Base-by-base conservation (phyloP, 2,329 filamentous ascomycete genomes). In the Reticulascus tulasneorum region DNA sequence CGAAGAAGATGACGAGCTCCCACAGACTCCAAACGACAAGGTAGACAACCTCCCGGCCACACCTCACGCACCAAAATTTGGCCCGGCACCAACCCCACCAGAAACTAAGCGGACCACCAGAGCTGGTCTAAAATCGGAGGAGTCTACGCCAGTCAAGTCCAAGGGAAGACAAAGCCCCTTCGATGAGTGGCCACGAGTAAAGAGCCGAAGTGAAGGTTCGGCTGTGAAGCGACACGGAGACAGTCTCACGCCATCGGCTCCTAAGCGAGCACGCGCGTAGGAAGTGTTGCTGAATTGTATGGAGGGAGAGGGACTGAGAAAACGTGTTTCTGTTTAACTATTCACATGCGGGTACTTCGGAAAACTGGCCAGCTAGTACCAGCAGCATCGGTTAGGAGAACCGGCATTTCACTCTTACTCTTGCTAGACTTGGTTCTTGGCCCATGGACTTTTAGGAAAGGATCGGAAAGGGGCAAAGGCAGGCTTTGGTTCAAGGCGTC, bases 101-200 rank as follows among this genome's bases (percentile, higher is more conserved):
- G 72, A 75, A 23, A 82, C 79, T 4, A 67, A 64, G 35, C 73
- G 81, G 47, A 65, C 73, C 11, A 84, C 77, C 11, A 74, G 82
- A 30, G 69, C 71, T 10, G 53, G 64, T 29, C 70, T 71, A 51
- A 77, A 73, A 62, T 47, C 54, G 20, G 60, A 63, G 4, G 62
- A 63, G 10, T 45, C 54, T 9, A 66, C 66, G 8, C 66, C 72
- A 1, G 49, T 64, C 44, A 72, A 66, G 47, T 39, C 47, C 40
- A 55, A 54, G 40, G 50, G 51, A 28, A 52, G 63, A 46, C 64
- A 63, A 38, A 80, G 74, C 48, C 78, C 77, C 3, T 87, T 87
- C 49, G 79, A 84, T 48, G 69, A 69, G 24, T 88, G 82, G 82
- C 74, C 68, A 45, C 77, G 81, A 39, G 77, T 76, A 48, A 87